Evolutionary conservation across 139 green algal species (phyloP), one percentile per base, ranked within the genome.

Genomic region (Astrephomene gubernaculifera): DNA sequence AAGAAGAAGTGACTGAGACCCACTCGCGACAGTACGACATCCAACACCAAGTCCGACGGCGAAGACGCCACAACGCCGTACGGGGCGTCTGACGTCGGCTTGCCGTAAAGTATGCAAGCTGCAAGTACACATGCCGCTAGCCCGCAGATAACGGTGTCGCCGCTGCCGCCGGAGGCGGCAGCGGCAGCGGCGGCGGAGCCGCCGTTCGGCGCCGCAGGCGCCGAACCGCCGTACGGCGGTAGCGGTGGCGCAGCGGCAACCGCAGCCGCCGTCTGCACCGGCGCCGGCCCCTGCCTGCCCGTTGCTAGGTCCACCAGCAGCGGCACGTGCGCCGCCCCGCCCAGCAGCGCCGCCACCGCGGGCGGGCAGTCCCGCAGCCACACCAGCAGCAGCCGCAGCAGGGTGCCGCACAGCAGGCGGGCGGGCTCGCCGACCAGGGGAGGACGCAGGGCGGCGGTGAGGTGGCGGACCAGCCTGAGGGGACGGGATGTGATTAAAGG

Each of bases 41-140:
- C 90, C 25, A 96, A 61, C n/a, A 95, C 86, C 21, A 87, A 88
- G 0, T 70, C 52, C n/a, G 86, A 52, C 6, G 49, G 49, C 21
- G 86, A 38, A 22, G 38, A 41, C 75, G 81, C 24, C 33, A 65
- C 54, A n/a, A n/a, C 83, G 87, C 71, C 87, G 85, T 57, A n/a
- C 73, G 75, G 43, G 17, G 73, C 65, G 39, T 41, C 79, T 31
- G 76, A 67, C 36, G 76, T 12, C 35, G 52, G 45, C n/a, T 45
- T 81, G 83, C 71, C 87, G 57, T 89, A 92, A 43, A 94, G 41
- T 12, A 96, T 69, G 85, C 94, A 97, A 27, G 90, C 80, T 2
- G 91, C 94, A 39, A 97, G 87, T 44, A 98, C 74, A 68, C 94
- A 83, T 9, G 92, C 92, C 4, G 93, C 90, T n/a, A 97, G 79